Evolutionary conservation across 2,329 filamentous ascomycete species (phyloP).

Genomic region (Colletotrichum siamense): DNA sequence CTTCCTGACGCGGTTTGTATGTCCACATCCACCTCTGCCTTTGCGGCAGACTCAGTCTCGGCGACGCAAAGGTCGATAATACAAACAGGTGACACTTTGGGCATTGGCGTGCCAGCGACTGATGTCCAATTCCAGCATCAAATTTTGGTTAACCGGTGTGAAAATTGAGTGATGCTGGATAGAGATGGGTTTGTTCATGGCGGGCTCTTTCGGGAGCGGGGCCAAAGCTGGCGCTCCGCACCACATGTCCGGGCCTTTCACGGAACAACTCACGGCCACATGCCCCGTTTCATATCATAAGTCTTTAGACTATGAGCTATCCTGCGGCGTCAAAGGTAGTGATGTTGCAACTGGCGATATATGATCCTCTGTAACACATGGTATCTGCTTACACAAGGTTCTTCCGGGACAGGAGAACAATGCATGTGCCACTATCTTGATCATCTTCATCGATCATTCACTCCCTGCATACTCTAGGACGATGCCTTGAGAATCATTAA

Average conservation of each 20-base stretch:
- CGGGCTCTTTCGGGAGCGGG: neutral
- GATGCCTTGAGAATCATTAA: neutral
- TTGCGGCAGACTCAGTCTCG: too few relatives aligned
- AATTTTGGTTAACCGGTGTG: neutral
- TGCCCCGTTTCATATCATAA: neutral
- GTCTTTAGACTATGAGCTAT: neutral
- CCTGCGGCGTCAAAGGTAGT: neutral
- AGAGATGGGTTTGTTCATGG: neutral
- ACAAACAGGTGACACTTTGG: too few relatives aligned
- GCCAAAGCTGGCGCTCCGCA: neutral
- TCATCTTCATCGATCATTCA: neutral
- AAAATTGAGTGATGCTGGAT: neutral
- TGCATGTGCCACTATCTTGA: neutral
- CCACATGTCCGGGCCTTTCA: neutral
- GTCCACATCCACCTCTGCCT: too few relatives aligned
- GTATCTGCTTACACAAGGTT: neutral
- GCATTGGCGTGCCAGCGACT: too few relatives aligned
- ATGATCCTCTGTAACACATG: neutral
- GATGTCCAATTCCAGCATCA: neutral
- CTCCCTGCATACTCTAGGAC: neutral
- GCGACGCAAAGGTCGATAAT: too few relatives aligned
- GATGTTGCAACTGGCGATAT: neutral
- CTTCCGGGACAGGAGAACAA: neutral
- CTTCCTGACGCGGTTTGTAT: too few relatives aligned
- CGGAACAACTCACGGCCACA: neutral